A percentile compares a stretch with the other conserved stretches of the same genome.
phyloP scores from a whole-genome alignment of 1,284 basidiomycete species.

The Leccinum griseonigrum region DNA sequence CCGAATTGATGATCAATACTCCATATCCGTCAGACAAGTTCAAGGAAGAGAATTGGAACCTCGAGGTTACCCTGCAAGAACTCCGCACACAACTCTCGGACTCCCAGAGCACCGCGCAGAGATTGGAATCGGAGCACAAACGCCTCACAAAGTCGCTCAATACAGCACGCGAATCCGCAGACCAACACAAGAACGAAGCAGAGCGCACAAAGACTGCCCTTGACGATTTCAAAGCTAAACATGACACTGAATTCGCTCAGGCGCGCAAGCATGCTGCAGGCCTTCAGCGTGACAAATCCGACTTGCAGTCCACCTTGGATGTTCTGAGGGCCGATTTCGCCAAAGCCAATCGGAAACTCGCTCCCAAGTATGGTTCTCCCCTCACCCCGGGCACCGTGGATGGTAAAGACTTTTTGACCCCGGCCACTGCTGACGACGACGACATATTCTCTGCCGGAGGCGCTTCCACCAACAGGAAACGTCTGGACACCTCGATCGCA shows the following conservation, averaged over 20 bases:
- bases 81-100: conserved; percentile 71
- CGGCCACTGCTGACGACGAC: conserved; percentile 54
- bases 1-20: not conserved
- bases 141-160: conserved; percentile 77
- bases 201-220: conserved; percentile 69
- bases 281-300: conserved; percentile 88
- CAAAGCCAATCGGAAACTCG: conserved; percentile 54
- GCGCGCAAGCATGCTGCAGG: conserved; percentile 86
- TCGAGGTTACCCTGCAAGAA: conserved; percentile 92
- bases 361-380: conserved; percentile 64
- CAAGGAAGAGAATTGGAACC: conserved; percentile 99
- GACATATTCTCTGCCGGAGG: conserved; percentile 65
- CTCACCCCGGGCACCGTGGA: conserved; percentile 58
- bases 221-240: conserved; percentile 83
- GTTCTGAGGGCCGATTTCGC: conserved; percentile 68
- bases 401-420: conserved; percentile 53
- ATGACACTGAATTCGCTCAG: conserved; percentile 91
- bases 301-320: conserved; percentile 81
- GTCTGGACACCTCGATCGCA: conserved; percentile 51
- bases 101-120: conserved; percentile 62
- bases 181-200: conserved; percentile 84
- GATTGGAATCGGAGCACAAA: conserved; percentile 82
- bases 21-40: conserved; percentile 58
- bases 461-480: conserved; percentile 62
- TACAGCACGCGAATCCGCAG: conserved; percentile 71